phyloP scores from a whole-genome alignment of 2,329 filamentous ascomycete genomes.

The Pochonia chlamydosporia region DNA sequence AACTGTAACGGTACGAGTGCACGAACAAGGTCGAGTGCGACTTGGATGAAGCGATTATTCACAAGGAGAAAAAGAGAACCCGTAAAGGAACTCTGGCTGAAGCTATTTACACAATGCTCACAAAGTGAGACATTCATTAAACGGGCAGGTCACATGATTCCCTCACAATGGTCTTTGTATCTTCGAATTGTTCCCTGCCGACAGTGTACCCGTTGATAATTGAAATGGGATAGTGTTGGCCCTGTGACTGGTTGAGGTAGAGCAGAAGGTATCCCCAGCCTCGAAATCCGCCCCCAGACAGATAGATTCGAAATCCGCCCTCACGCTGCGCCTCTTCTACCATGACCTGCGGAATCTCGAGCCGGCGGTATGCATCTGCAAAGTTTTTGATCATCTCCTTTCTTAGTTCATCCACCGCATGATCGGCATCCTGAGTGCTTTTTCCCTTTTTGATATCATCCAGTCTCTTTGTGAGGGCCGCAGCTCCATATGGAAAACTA shows the following conservation, averaged over 20 bases:
- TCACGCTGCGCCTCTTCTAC: slow-evolving; percentile 33
- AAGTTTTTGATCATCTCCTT: slow-evolving; percentile 48
- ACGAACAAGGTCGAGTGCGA: too few relatives aligned
- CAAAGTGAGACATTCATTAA: too few relatives aligned
- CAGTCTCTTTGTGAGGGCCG: slow-evolving; percentile 54
- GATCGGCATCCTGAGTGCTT: slow-evolving; percentile 31
- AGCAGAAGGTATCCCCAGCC: slow-evolving; percentile 65
- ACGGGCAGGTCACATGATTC: too few relatives aligned
- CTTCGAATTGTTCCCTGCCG: slow-evolving; percentile 41
- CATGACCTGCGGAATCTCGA: slow-evolving; percentile 49
- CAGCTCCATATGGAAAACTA: slow-evolving; percentile 65
- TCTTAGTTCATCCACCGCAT: slow-evolving; percentile 37
- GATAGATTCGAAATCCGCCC: slow-evolving; percentile 54
- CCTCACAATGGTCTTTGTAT: too few relatives aligned
- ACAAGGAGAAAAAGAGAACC: too few relatives aligned
- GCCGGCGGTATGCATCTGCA: slow-evolving; percentile 40
- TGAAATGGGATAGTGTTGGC: slow-evolving; percentile 61
- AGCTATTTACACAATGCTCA: too few relatives aligned
- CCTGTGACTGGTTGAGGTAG: slow-evolving; percentile 50
- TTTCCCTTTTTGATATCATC: slow-evolving; percentile 33
- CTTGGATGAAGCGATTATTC: too few relatives aligned
- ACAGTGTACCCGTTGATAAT: slow-evolving; percentile 66
- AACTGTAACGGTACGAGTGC: too few relatives aligned
- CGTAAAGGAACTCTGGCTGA: too few relatives aligned
- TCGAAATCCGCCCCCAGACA: slow-evolving; percentile 65